Conservation (phyloP, 257 asterid species). For the Capsicum chinense region DNA sequence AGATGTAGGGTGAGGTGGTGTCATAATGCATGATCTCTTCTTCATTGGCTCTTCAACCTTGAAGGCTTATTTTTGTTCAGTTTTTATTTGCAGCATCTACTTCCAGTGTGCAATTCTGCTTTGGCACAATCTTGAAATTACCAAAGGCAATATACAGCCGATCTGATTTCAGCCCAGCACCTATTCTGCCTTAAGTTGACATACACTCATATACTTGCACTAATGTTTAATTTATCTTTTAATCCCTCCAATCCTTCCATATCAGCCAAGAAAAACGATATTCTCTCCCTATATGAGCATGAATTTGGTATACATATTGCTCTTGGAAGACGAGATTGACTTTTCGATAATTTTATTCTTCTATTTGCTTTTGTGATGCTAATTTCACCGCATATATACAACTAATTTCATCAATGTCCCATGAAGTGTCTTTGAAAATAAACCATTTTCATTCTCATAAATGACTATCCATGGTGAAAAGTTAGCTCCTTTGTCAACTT, state of each 20-base stretch:
- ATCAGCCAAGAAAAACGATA: neutral
- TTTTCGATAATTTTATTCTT: neutral
- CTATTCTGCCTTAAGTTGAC: neutral
- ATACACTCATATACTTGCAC: neutral
- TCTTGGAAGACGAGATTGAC: neutral
- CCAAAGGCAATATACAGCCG: neutral
- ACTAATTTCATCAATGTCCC: neutral
- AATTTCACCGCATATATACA: neutral
- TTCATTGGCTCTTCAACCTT: neutral
- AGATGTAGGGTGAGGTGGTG: no score
- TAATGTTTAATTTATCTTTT: neutral
- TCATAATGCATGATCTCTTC: neutral
- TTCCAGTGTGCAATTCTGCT: neutral
- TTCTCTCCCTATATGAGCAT: neutral
- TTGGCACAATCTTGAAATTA: neutral
- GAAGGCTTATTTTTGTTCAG: neutral
- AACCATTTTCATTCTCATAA: neutral
- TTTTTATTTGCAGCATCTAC: conserved; percentile 14
- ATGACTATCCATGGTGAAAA: neutral
- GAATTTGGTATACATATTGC: neutral
- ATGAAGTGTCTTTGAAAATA: neutral
- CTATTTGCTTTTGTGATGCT: neutral
- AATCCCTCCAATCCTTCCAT: neutral
- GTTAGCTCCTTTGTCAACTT: neutral
- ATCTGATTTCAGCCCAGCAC: neutral